Evolutionary conservation across 2,329 filamentous ascomycete species (phyloP), one percentile per base, ranked within the genome.

Genomic region (Claviceps sp.): DNA sequence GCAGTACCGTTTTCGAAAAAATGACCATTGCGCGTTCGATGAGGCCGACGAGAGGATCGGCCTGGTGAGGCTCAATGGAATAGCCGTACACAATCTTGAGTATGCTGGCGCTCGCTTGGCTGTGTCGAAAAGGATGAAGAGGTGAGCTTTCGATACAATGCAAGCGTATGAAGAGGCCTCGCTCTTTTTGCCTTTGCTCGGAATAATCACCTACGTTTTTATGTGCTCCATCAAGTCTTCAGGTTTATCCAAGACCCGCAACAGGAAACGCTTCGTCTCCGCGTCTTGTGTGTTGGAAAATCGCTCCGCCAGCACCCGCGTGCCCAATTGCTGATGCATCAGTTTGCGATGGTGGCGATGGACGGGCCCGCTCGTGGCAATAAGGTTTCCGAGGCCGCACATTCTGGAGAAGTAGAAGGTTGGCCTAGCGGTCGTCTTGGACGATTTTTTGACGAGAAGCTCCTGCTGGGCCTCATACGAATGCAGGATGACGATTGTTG

Each of bases 401-500:
- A 50, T 18, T 11, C 8, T 37, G 24, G 48, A 18, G 37, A 44
- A 43, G 26, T 18, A 13, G 13, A 22, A 37, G 1, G 2, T 5
- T 11, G 69, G 68, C 34, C 70, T 59, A 0, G 61, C 66, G 1
- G 70, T 69, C 47, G 67, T 61, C 34, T 64, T 66, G 2, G 54
- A 57, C 0, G 68, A 62, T 11, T 63, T 58, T 51, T 65, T 65
- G 18, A 68, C 65, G 37, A 74, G 51, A 0, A 75, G 55, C 16
- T 72, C 67, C 4, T 63, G 55, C 0, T 68, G 69, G 0, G 68
- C 53, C 0, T 61, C 54, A 2, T 56, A 48, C 44, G 69, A 69
- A 51, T 72, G 69, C 6, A 74, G 55, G 16, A 74, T 60, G 9
- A 74, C 56, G 4, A 72, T 60, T 0, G 69, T 70, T 42, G 68